Base-by-base conservation (phyloP, 2,329 filamentous ascomycete genomes). In the Colletotrichum shisoi region DNA sequence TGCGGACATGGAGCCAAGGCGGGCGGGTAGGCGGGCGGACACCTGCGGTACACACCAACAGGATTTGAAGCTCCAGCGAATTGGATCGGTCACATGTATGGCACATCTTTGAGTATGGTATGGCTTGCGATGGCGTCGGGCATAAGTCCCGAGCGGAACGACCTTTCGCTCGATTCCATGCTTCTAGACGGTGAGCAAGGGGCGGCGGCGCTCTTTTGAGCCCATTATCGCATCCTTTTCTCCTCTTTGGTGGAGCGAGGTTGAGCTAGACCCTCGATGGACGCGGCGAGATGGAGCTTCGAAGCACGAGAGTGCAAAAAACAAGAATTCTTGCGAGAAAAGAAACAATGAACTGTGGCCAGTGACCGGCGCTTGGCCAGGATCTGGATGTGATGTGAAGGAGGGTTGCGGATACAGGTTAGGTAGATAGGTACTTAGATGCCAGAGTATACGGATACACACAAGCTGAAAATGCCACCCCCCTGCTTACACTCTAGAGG, bases 181-280 rank as follows among this genome's bases (percentile, higher is more conserved):
- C 39, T 27, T 24, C 11, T 44, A 44, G 53, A n/a, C 39, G 27
- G 53, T 56, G 8, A 44, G 39, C 15, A 52, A 52, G 49, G 49
- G 27, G 49, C 31, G 31, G 7, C 31, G 31, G 31, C 17, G 9
- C 7, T 52, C n/a, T 31, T 27, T 9, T 19, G 6, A 31, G 11
- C 34, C 27, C 34, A 9, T 52, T 34, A 15, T 27, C 8, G 17
- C 17, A 31, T 52, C n/a, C 19, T 27, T n/a, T 31, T n/a, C 13
- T 27, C 12, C 31, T 5, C n/a, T 52, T 52, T 34, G 49, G 49
- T 52, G 49, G 49, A 44, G 15, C 9, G 40, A 31, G 17, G 19
- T 44, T 19, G 40, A 34, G 17, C 44, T 37, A 58, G 44, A 58
- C 44, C 56, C n/a, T 34, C 17, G 56, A 48, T 27, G 4, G 44